Conservation (phyloP, 495 filamentous ascomycete species). For the Talaromyces ruber region DNA sequence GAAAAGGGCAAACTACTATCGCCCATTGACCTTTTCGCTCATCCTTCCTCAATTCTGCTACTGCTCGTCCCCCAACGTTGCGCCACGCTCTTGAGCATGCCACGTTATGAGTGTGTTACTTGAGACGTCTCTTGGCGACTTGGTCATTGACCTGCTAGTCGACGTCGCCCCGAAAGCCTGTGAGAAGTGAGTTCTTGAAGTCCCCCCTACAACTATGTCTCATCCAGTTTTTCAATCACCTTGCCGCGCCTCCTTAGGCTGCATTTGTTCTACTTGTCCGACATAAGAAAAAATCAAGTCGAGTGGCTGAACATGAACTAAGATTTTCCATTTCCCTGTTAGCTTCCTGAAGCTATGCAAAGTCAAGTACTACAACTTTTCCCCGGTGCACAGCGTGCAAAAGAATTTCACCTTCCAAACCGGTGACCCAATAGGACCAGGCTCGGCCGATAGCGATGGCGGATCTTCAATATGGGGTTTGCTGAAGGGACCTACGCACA, state of each 20-base stretch:
- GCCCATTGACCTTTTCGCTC: neutral
- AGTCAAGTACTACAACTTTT: slow-evolving; percentile 96
- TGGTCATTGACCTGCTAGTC: slow-evolving; percentile 84
- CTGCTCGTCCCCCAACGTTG: slow-evolving; percentile 2
- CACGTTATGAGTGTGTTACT: slow-evolving; percentile 67
- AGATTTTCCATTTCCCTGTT: slow-evolving; percentile 30
- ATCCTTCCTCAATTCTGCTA: neutral
- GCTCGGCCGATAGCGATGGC: slow-evolving; percentile 75
- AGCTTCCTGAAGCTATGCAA: slow-evolving; percentile 98
- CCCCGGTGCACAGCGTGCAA: slow-evolving; percentile 79
- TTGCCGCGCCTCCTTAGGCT: neutral
- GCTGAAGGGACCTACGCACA: slow-evolving; percentile 60
- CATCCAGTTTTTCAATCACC: neutral
- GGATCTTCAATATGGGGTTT: slow-evolving; percentile 88
- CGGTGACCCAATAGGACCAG: slow-evolving; percentile 83
- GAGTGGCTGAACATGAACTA: slow-evolving; percentile 42
- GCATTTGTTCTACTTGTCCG: slow-evolving; percentile 8
- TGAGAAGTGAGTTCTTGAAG: slow-evolving; percentile 63
- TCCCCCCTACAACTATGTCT: neutral
- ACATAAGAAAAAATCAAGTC: slow-evolving; percentile 7
- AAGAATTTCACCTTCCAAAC: slow-evolving; percentile 92
- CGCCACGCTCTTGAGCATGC: slow-evolving; percentile 8
- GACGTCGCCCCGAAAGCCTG: slow-evolving; percentile 82
- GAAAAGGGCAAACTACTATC: neutral
- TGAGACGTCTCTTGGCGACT: slow-evolving; percentile 85